phyloP scores from a whole-genome alignment of 2,329 filamentous ascomycete species.

The Neoarthrinium moseri region DNA sequence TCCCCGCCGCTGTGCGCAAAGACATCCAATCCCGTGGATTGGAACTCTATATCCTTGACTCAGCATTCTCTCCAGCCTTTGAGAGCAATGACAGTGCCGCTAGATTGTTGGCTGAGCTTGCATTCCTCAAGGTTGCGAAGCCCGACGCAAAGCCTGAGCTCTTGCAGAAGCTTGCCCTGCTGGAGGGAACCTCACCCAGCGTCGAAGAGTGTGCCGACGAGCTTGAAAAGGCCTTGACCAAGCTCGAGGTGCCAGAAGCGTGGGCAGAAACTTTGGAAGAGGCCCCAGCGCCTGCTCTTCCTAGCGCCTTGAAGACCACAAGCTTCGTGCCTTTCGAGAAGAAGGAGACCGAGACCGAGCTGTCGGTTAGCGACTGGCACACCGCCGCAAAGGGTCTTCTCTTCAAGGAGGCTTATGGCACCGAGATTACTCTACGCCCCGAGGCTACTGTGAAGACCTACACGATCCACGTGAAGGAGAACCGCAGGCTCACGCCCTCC shows the following conservation, averaged over 20 bases:
- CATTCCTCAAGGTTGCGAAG: conserved; percentile 77
- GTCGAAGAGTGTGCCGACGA: conserved; percentile 62
- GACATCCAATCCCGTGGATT: conserved; percentile 68
- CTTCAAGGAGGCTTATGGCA: conserved; percentile 93
- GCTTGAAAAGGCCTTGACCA: conserved; percentile 67
- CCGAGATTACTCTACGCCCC: conserved; percentile 71
- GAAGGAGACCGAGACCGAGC: conserved; percentile 65
- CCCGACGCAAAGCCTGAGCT: conserved; percentile 62
- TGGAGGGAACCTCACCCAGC: conserved; percentile 51
- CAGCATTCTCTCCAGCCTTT: conserved; percentile 65
- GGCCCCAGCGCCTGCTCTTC: conserved; percentile 49
- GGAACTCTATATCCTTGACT: conserved; percentile 74
- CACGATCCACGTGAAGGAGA: conserved; percentile 90
- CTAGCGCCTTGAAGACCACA: conserved; percentile 67
- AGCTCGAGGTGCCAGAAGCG: conserved; percentile 72
- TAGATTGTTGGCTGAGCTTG: conserved; percentile 71
- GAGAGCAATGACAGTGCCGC: conserved; percentile 61
- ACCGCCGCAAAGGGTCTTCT: conserved; percentile 80
- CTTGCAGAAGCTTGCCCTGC: conserved; percentile 62
- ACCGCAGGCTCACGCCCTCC: conserved; percentile 82
- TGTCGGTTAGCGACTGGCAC: conserved; percentile 73
- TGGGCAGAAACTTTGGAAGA: conserved; percentile 74
- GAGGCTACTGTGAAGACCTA: conserved; percentile 84
- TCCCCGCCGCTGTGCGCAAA: conserved; percentile 70
- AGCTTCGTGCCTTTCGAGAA: conserved; percentile 84